A percentile compares a stretch with the other conserved stretches of the same genome.
Conservation (phyloP, 129 eudicot species). For the Pseudognaphalium luteoalbum region DNA sequence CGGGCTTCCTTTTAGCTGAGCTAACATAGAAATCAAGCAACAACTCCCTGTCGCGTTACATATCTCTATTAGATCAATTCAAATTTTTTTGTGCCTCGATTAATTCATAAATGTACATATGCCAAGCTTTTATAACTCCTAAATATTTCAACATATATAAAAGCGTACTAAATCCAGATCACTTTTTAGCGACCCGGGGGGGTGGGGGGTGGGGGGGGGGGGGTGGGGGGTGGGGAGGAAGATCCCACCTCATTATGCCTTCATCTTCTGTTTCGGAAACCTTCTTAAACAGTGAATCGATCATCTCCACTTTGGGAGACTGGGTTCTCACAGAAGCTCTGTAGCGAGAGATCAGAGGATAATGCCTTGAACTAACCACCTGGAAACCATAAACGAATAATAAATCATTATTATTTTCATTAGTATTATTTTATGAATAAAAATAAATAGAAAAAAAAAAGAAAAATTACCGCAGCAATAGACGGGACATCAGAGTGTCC, state of each 20-base stretch:
- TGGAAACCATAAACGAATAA: constrained; percentile 20
- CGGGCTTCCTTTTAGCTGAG: constrained; percentile 73
- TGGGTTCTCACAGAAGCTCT: constrained; percentile 83
- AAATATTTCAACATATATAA: too few relatives aligned
- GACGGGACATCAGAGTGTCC: constrained; percentile 84
- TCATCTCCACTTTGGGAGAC: constrained; percentile 79
- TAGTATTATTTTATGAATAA: too few relatives aligned
- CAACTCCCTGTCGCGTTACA: constrained; percentile 49
- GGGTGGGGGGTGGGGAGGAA: too few relatives aligned
- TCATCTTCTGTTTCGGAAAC: constrained; percentile 57
- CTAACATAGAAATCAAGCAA: constrained; percentile 68
- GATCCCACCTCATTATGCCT: constrained; percentile 72
- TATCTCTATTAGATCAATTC: background rate
- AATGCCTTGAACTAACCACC: constrained; percentile 86
- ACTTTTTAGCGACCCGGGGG: background rate
- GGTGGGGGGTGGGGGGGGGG: too few relatives aligned
- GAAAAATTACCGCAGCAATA: constrained; percentile 68
- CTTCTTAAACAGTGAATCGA: constrained; percentile 65
- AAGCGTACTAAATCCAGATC: background rate
- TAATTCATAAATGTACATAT: too few relatives aligned
- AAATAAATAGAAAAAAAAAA: background rate
- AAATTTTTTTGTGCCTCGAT: background rate
- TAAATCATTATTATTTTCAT: background rate
- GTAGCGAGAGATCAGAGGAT: constrained; percentile 87
- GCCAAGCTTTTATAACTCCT: too few relatives aligned